Conservation (phyloP, 1,139 yeast genomes). For the Hyphopichia pseudoburtonii region DNA sequence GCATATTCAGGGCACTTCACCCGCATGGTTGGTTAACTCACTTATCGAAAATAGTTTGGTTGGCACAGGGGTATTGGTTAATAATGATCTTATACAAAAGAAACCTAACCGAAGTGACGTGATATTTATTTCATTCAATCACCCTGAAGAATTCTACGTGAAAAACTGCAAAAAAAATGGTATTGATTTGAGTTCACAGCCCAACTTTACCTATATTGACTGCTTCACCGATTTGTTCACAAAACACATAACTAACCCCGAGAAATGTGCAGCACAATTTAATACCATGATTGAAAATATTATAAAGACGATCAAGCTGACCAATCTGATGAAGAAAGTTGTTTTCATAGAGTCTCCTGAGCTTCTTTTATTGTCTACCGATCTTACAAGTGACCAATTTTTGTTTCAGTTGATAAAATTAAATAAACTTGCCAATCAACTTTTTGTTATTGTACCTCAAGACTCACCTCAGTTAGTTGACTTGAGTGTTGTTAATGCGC, state of each 20-base stretch:
- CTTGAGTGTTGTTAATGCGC: constrained; percentile 21
- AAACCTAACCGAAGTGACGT: constrained; percentile 28
- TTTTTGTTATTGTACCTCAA: constrained; percentile 35
- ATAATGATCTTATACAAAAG: constrained; percentile 29
- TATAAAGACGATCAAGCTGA: constrained; percentile 9
- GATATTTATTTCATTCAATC: constrained; percentile 42
- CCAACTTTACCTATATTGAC: constrained; percentile 44
- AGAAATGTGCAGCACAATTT: constrained; percentile 16
- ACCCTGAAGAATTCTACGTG: constrained; percentile 34
- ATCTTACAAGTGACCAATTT: constrained; percentile 30
- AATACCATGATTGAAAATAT: constrained; percentile 23
- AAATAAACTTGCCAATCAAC: constrained; percentile 32
- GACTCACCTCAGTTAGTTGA: constrained; percentile 43
- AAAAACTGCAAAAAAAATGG: constrained; percentile 47
- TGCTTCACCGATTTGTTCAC: constrained; percentile 43
- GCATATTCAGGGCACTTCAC: constrained; percentile 60
- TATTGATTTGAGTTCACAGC: constrained; percentile 27
- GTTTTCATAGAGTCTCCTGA: constrained; percentile 53
- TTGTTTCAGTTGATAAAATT: constrained; percentile 35
- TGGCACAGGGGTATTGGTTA: constrained; percentile 41
- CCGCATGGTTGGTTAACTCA: constrained; percentile 62
- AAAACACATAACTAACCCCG: constrained; percentile 24
- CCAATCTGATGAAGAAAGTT: constrained; percentile 19
- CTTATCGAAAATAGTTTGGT: constrained; percentile 44
- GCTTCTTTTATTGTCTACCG: constrained; percentile 45